These are phyloP conservation scores for Thelonectria blattea DNA, from an alignment of 2,329 filamentous ascomycete species.

Conservation along the genomic window DNA sequence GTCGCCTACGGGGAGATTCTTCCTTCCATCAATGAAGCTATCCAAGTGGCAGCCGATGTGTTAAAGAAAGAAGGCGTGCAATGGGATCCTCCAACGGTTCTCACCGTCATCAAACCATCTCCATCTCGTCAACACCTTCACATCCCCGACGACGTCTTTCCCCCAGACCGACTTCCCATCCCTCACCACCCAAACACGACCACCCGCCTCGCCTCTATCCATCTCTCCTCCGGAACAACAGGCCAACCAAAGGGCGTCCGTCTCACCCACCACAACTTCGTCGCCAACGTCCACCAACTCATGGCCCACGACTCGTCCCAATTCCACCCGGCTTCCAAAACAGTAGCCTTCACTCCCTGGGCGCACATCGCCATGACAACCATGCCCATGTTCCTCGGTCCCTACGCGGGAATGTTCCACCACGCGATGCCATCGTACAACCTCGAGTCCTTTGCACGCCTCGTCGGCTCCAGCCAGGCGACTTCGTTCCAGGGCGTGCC, in stretches of 20 bases:
- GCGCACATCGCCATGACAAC: conserved; percentile 53
- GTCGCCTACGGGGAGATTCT: conserved; percentile 46
- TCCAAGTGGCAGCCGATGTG: conserved; percentile 40
- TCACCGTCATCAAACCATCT: conserved; percentile 43
- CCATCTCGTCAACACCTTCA: conserved; percentile 32
- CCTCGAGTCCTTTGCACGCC: conserved; percentile 42
- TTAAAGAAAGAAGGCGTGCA: conserved; percentile 36
- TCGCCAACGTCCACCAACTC: conserved; percentile 65
- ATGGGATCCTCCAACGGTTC: conserved; percentile 44
- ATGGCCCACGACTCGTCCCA: conserved; percentile 44
- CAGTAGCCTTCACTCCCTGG: conserved; percentile 51
- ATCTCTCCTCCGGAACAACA: conserved; percentile 67
- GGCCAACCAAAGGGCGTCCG: conserved; percentile 83
- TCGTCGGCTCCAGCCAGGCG: conserved; percentile 45
- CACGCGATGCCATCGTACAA: conserved; percentile 51
- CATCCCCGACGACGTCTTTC: conserved; percentile 44
- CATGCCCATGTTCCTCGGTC: conserved; percentile 50
- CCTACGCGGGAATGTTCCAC: conserved; percentile 51
- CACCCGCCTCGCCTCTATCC: conserved; percentile 46
- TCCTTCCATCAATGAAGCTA: conserved; percentile 40
- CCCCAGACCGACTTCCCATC: conserved; percentile 39
- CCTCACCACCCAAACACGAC: conserved; percentile 46
- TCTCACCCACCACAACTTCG: conserved; percentile 75
- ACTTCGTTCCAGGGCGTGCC: conserved; percentile 50
- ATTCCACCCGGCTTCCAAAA: conserved; percentile 43